Evolutionary conservation across 2,329 filamentous ascomycete genomes (phyloP), one percentile per base, ranked within the genome.

Genomic region (Verticillium klebahnii): DNA sequence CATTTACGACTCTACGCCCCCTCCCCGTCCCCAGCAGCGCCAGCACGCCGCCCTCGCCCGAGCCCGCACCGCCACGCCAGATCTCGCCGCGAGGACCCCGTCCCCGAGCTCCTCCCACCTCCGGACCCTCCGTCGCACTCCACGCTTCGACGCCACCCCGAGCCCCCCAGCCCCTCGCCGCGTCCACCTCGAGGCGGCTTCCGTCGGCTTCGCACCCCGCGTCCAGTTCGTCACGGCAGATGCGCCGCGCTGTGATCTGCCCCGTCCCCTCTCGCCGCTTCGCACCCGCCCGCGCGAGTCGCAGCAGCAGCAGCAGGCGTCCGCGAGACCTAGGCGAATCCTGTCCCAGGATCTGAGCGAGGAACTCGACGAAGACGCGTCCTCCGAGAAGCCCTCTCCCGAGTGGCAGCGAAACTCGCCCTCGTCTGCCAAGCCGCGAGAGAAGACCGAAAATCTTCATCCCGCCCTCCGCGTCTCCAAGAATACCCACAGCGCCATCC

Each of bases 401-500:
- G 69, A 58, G 59, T 63, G 60, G 52, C 63, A 64, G 59, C 59
- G 52, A 50, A 64, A 64, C 57, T 69, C 70, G 60, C 68, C 69
- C 59, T 69, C 71, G 64, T 73, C 72, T 64, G 68, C 71, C 36
- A 69, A 71, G 25, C 57, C 14, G 64, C 64, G 69, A 60, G 68
- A 74, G 61, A 72, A 67, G 63, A 70, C 74, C 58, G 73, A 77
- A 9, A 34, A 59, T 60, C 74, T 78, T 52, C 81, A 83, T 65
- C 79, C 80, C 7, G 77, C 78, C 60, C 73, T 83, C 64, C 87
- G 86, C 70, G 89, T 97, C 74, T 97, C 93, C 57, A 89, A 87
- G 69, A 88, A 91, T 67, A 97, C 92, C 56, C 91, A 92, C 66
- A 91, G 90, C 74, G 94, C 95, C 40, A 93, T 99, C 73, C 89